A percentile compares a stretch with the other conserved stretches of the same genome.
Conservation (phyloP, 768 basidiomycete genomes). For the Tricholoma flavovirens region DNA sequence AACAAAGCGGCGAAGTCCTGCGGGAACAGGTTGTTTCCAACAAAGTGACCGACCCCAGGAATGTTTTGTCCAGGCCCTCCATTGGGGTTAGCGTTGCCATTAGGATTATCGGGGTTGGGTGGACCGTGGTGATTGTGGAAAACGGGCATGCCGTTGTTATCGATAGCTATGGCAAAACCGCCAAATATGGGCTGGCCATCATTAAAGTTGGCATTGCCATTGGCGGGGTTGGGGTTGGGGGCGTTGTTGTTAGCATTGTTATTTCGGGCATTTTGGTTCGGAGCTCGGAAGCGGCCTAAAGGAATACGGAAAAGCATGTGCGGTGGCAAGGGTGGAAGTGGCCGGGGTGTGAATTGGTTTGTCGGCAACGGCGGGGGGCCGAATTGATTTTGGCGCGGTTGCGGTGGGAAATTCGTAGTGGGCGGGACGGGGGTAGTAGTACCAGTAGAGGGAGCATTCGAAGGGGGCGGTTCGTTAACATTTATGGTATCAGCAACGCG, state of each 20-base stretch:
- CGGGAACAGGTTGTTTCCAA: neutral
- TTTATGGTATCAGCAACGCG: constrained; percentile 29
- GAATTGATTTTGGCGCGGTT: neutral
- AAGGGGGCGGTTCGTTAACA: constrained; percentile 11
- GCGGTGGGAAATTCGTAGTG: neutral
- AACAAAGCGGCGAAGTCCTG: constrained; percentile 13
- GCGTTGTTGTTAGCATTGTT: neutral
- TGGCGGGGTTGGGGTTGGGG: neutral
- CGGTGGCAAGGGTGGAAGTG: neutral
- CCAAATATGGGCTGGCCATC: constrained; percentile 3
- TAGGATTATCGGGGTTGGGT: neutral
- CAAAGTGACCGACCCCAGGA: neutral
- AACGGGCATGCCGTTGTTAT: constrained; percentile 12
- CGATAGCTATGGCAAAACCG: constrained; percentile 19
- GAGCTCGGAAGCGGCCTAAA: neutral
- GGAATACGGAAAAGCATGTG: constrained; percentile 3
- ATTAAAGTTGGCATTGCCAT: neutral
- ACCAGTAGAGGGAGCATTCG: constrained; percentile 16
- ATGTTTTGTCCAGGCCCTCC: neutral
- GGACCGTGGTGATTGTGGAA: constrained; percentile 4
- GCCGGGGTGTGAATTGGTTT: neutral
- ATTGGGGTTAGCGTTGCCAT: constrained; percentile 5
- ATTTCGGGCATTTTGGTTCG: neutral
- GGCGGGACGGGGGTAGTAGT: constrained; percentile 4
- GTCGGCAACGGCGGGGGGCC: neutral